These are phyloP conservation scores for Pyrenopolyporus hunteri DNA, from an alignment of 495 filamentous ascomycete genomes.

Conservation along the genomic window DNA sequence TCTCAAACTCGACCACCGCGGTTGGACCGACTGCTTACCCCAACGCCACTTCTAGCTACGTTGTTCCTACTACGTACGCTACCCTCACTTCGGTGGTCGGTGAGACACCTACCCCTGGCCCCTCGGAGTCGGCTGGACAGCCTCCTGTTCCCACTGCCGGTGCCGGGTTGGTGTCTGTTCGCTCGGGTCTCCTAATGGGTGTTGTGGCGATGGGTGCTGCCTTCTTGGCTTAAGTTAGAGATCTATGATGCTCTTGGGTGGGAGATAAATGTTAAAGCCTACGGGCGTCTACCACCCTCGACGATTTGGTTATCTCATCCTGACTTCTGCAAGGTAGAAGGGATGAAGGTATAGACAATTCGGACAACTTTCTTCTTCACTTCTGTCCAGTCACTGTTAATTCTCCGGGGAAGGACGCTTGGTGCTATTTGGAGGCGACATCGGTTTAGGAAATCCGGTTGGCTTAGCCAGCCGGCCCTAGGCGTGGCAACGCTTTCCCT, in stretches of 20 bases:
- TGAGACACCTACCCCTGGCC: conserved; percentile 20
- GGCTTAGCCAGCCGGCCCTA: conserved; percentile 21
- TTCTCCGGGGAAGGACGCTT: conserved; percentile 35
- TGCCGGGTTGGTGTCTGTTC: conserved; percentile 45
- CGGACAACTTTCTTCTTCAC: conserved; percentile 11
- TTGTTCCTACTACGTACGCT: conserved; percentile 35
- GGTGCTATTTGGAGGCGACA: conserved; percentile 21
- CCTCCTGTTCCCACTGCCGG: conserved; percentile 38
- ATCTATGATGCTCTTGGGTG: background rate
- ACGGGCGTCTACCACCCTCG: no score
- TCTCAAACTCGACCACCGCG: conserved; percentile 48
- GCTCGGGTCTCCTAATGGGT: conserved; percentile 50
- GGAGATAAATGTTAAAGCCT: no score
- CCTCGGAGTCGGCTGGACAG: conserved; percentile 9
- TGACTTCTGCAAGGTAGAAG: background rate
- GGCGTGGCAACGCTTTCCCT: conserved; percentile 33
- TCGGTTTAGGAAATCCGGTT: conserved; percentile 30
- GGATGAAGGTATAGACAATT: background rate
- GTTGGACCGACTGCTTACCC: conserved; percentile 47
- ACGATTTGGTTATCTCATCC: background rate
- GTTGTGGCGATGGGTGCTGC: conserved; percentile 50
- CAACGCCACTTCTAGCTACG: conserved; percentile 35
- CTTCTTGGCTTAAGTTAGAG: conserved; percentile 47
- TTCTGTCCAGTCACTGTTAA: conserved; percentile 30
- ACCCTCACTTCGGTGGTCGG: conserved; percentile 32